Percentiles rank a stretch among this genome's conserved stretches.
Evolutionary conservation across 768 basidiomycete species (phyloP).

Genomic region (Podaxis mareebaensis): DNA sequence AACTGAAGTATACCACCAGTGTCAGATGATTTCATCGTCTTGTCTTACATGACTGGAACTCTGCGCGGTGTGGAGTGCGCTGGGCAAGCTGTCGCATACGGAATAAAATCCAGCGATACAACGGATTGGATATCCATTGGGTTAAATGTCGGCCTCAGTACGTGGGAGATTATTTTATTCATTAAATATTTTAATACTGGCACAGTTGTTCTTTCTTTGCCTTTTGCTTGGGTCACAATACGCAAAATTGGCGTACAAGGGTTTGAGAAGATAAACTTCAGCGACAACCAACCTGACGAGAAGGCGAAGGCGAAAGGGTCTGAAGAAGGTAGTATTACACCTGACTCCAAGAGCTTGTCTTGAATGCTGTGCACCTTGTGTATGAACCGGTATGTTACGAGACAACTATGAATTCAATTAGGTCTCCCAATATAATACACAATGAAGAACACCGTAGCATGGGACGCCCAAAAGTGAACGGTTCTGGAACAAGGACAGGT

Average conservation of each 20-base stretch:
- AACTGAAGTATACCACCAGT: slow-evolving; percentile 18
- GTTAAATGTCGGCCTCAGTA: slow-evolving; percentile 33
- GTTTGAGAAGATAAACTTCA: slow-evolving; percentile 27
- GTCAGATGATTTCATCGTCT: slow-evolving; percentile 33
- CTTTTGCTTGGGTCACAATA: slow-evolving; percentile 31
- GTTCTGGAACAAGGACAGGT: not conserved
- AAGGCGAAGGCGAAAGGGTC: not conserved
- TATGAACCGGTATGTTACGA: not conserved
- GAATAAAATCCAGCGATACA: slow-evolving; percentile 33
- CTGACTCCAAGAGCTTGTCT: not conserved
- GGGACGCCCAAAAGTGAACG: not conserved
- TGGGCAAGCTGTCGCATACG: slow-evolving; percentile 34
- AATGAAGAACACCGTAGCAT: too few species aligned
- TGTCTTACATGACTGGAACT: slow-evolving; percentile 35
- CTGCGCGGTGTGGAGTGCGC: slow-evolving; percentile 34
- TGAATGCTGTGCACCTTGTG: not conserved
- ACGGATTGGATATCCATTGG: slow-evolving; percentile 35
- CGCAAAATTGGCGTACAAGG: slow-evolving; percentile 31
- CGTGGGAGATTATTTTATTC: slow-evolving; percentile 12
- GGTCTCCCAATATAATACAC: too few species aligned
- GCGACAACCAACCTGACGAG: not conserved
- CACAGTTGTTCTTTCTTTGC: slow-evolving; percentile 30
- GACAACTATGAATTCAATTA: not conserved
- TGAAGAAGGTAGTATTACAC: slow-evolving; percentile 2
- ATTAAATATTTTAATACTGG: not conserved